phyloP scores from a whole-genome alignment of 495 filamentous ascomycete genomes.

The Glonium stellatum region DNA sequence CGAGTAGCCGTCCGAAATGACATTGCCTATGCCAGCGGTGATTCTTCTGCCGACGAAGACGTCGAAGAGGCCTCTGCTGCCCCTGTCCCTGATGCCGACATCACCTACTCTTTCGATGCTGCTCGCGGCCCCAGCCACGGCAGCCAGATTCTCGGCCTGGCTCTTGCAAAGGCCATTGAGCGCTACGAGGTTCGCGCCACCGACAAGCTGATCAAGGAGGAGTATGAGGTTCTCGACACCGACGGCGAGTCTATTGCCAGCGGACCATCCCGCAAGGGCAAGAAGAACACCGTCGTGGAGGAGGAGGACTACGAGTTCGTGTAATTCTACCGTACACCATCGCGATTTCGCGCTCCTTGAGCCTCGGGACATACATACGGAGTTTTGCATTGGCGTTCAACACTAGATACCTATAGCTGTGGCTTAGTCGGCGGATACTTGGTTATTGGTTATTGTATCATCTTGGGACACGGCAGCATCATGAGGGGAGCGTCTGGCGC shows the following conservation, averaged over 20 bases:
- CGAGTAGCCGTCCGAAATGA: constrained; percentile 28
- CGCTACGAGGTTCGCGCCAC: constrained; percentile 50
- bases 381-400: constrained; percentile 14
- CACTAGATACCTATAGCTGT: constrained; percentile 4
- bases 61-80: constrained; percentile 41
- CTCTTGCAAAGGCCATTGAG: constrained; percentile 50
- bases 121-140: constrained; percentile 41
- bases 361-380: constrained; percentile 5
- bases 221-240: constrained; percentile 50
- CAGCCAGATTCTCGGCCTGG: constrained; percentile 48
- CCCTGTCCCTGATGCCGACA: constrained; percentile 37
- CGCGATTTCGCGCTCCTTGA: constrained; percentile 1
- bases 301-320: constrained; percentile 33
- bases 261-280: constrained; percentile 14
- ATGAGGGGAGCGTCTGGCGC: constrained; percentile 31
- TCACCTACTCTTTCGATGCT: constrained; percentile 45
- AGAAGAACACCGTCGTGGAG: constrained; percentile 13
- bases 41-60: constrained; percentile 31
- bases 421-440: constrained; percentile 8
- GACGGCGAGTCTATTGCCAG: constrained; percentile 36
- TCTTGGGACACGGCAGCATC: constrained; percentile 29
- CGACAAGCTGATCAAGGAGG: constrained; percentile 50
- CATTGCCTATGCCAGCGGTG: constrained; percentile 26
- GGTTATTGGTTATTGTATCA: constrained; percentile 22
- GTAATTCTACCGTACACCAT: constrained; percentile 5